Evolutionary conservation across 352 stramenopile genomes (phyloP), one percentile per base, ranked within the genome.

Genomic region (Phytophthora podocarpi): DNA sequence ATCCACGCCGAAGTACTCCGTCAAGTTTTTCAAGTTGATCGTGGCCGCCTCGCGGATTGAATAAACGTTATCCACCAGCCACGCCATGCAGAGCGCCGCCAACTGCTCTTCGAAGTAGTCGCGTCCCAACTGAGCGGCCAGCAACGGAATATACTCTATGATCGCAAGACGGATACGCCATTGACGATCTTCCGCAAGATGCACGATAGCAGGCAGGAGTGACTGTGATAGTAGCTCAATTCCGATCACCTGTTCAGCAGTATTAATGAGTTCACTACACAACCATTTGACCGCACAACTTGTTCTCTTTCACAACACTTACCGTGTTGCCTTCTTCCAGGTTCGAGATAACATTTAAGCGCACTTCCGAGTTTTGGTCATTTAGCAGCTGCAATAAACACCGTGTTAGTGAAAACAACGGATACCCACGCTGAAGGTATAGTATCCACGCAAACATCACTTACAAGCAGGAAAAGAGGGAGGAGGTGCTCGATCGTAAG

Each of bases 261-360:
- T 16, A 51, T 31, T 34, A 26, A 31, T 48, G 28, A 72, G 21
- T 35, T n/a, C 12, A 31, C 59, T 23, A 13, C 20, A 27, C 12
- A 32, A 37, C 4, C 26, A 42, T 23, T 18, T 35, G 0, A 47
- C 18, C 5, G 15, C 16, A 71, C 0, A 15, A 18, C 12, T 9
- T 18, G 23, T 27, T 10, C 18, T 28, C 2, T 50, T 18, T 9
- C n/a, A 27, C 18, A 43, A 15, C 5, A 59, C 80, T 39, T 85
- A 93, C 86, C 28, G 86, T 89, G 82, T 99, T 98, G 62, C 99
- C 84, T 43, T 97, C 78, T 61, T 98, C 89, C 24, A 99, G 73
- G 24, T 98, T 98, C 6, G 96, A 98, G 68, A 99, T 99, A 34
- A 99, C 93, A 84, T 99, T 99, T 24, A 99, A 77, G 15, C 97